Conservation (phyloP, 306 rosid genomes). For the Prunus mongolica region DNA sequence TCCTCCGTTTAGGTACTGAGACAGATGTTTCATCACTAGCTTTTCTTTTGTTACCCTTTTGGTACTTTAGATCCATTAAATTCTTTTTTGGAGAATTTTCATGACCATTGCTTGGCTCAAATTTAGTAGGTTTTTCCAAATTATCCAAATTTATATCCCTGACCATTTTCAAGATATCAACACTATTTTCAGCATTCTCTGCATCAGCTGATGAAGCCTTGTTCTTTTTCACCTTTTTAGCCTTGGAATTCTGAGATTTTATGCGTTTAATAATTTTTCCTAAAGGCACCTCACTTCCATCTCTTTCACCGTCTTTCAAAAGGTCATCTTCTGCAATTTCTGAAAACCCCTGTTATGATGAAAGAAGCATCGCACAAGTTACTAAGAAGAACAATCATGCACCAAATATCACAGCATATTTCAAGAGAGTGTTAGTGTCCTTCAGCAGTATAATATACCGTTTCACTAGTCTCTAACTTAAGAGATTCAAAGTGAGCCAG, state of each 20-base stretch:
- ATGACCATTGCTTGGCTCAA: slow-evolving; percentile 79
- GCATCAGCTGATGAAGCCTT: slow-evolving; percentile 41
- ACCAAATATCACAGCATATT: slow-evolving; percentile 19
- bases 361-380: slow-evolving; percentile 17
- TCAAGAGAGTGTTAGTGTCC: not conserved
- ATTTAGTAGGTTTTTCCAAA: slow-evolving; percentile 48
- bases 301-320: slow-evolving; percentile 52
- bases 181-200: slow-evolving; percentile 50
- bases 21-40: slow-evolving; percentile 38
- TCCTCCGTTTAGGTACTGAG: slow-evolving; percentile 57
- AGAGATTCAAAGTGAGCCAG: slow-evolving; percentile 84
- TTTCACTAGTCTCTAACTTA: slow-evolving; percentile 57
- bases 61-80: slow-evolving; percentile 32
- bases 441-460: slow-evolving; percentile 37
- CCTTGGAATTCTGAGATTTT: slow-evolving; percentile 55
- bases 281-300: slow-evolving; percentile 65
- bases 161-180: slow-evolving; percentile 62
- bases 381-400: slow-evolving; percentile 19
- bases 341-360: slow-evolving; percentile 43
- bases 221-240: slow-evolving; percentile 59
- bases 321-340: slow-evolving; percentile 47
- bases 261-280: slow-evolving; percentile 67
- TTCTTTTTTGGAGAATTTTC: slow-evolving; percentile 44
- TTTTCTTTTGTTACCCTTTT: slow-evolving; percentile 53
- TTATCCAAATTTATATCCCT: slow-evolving; percentile 68